Conservation (phyloP, 305 asterid genomes). For the Rubia tinctorum region DNA sequence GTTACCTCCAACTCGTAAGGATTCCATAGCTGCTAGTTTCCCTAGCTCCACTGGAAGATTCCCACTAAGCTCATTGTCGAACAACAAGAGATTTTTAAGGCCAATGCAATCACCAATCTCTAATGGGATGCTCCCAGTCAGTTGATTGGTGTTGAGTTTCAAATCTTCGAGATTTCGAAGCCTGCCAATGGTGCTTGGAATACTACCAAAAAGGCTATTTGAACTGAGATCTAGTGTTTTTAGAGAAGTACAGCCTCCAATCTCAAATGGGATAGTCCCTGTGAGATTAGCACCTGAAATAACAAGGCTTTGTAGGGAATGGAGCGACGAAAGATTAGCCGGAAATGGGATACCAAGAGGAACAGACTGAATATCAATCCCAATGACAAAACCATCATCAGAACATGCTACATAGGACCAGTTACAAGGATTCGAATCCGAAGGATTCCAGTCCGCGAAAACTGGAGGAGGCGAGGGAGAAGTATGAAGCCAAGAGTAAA, state of each 20-base stretch:
- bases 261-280: slow-evolving; percentile 57
- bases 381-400: slow-evolving; percentile 32
- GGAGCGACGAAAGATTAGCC: slow-evolving; percentile 56
- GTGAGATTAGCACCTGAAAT: slow-evolving; percentile 72
- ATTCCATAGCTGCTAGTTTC: slow-evolving; percentile 35
- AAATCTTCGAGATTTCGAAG: slow-evolving; percentile 56
- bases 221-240: slow-evolving; percentile 53
- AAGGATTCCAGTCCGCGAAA: slow-evolving; percentile 57
- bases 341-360: slow-evolving; percentile 59
- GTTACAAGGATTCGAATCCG: slow-evolving; percentile 54
- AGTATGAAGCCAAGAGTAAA: slow-evolving; percentile 61
- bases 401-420: slow-evolving; percentile 68
- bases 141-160: slow-evolving; percentile 53
- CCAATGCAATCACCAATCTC: slow-evolving; percentile 47
- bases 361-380: slow-evolving; percentile 47
- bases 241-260: slow-evolving; percentile 55
- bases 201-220: slow-evolving; percentile 51
- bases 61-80: slow-evolving; percentile 69
- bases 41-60: slow-evolving; percentile 58
- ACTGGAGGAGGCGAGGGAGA: slow-evolving; percentile 41
- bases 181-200: slow-evolving; percentile 51
- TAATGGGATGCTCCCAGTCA: slow-evolving; percentile 61
- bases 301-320: slow-evolving; percentile 38
- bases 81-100: slow-evolving; percentile 40
- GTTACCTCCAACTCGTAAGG: slow-evolving; percentile 70